phyloP scores from a whole-genome alignment of 2,329 filamentous ascomycete species.

The Sclerotinia glacialis region DNA sequence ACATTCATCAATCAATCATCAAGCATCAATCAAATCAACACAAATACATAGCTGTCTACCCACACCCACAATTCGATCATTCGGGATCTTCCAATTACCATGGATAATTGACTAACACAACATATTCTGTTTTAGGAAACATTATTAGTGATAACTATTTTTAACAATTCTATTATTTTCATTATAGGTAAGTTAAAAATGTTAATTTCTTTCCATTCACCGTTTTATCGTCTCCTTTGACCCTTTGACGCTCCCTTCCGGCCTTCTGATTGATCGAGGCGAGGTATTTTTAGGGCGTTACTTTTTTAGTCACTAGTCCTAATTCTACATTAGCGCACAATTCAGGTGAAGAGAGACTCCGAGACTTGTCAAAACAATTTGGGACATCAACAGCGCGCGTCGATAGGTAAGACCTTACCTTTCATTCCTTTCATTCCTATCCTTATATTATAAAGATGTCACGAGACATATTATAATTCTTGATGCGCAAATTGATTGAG shows the following conservation, averaged over 20 bases:
- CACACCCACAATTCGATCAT: constrained; percentile 6
- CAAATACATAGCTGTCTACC: not conserved
- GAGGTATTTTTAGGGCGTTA: constrained; percentile 20
- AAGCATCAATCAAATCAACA: not conserved
- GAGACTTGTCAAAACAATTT: constrained; percentile 23
- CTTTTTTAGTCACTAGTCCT: constrained; percentile 24
- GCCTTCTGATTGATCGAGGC: constrained; percentile 2
- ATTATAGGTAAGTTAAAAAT: not conserved
- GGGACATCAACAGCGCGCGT: constrained; percentile 30
- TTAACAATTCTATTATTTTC: not conserved
- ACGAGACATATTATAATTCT: constrained; percentile 15
- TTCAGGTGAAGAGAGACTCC: constrained; percentile 22
- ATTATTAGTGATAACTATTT: not conserved
- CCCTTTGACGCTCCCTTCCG: constrained; percentile 1
- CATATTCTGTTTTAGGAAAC: constrained; percentile 8
- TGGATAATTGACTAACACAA: constrained; percentile 16
- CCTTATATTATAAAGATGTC: constrained; percentile 23
- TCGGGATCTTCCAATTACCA: not conserved
- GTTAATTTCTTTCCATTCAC: not conserved
- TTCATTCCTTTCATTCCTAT: constrained; percentile 20
- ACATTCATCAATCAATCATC: not conserved
- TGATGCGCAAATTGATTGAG: constrained; percentile 15
- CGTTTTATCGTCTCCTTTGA: not conserved
- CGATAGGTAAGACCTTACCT: constrained; percentile 40
- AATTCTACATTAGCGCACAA: constrained; percentile 20